Evolutionary conservation across 164 flowering plant species (phyloP).

Genomic region (Macadamia tetraphylla): DNA sequence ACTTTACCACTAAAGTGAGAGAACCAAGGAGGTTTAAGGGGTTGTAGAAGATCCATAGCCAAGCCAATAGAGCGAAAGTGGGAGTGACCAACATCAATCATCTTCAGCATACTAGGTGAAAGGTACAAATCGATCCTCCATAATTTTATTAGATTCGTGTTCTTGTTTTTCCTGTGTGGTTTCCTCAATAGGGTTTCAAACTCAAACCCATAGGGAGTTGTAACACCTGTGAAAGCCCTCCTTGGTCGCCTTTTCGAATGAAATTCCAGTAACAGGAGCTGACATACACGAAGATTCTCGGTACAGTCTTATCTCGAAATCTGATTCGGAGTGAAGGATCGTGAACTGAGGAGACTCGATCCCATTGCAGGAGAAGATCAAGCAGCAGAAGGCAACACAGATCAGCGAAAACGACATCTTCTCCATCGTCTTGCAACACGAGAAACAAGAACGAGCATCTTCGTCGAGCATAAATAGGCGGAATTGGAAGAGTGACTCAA

Average conservation of each 20-base stretch:
- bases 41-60: too few species aligned
- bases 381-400: conserved; percentile 1
- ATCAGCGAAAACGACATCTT: conserved; percentile 2
- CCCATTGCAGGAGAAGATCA: conserved; percentile 16
- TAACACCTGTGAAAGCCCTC: conserved; percentile 65
- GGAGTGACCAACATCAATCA: too few species aligned
- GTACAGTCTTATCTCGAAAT: conserved; percentile 61
- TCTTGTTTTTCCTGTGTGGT: too few species aligned
- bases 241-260: conserved; percentile 52
- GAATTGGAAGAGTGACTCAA: background rate
- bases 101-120: too few species aligned
- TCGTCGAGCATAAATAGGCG: background rate
- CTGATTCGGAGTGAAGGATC: conserved; percentile 46
- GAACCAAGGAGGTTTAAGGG: too few species aligned
- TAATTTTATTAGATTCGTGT: too few species aligned
- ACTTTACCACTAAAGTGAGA: too few species aligned
- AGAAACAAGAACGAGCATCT: too few species aligned
- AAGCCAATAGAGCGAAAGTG: too few species aligned
- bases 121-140: too few species aligned
- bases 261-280: conserved; percentile 36
- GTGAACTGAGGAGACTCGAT: conserved; percentile 48
- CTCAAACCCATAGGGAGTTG: too few species aligned
- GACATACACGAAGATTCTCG: conserved; percentile 53
- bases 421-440: conserved; percentile 10
- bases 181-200: too few species aligned